Percentiles rank a stretch among this genome's conserved stretches.
Evolutionary conservation across 2,329 filamentous ascomycete species (phyloP).

Genomic region (Fusarium protoensiforme): DNA sequence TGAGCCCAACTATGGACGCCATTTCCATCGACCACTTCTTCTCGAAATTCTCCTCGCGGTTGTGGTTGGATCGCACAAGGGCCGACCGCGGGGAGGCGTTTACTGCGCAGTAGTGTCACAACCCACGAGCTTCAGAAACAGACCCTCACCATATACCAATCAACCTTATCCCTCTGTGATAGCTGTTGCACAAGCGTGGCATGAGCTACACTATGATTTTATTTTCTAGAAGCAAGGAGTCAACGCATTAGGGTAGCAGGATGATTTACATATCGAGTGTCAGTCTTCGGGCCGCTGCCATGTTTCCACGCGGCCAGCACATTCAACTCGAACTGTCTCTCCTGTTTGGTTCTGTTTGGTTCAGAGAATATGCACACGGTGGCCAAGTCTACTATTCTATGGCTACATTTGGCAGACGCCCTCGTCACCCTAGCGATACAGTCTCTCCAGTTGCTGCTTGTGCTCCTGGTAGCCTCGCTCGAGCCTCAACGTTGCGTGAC

Average conservation of each 20-base stretch:
- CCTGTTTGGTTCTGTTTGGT: neutral
- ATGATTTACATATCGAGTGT: neutral
- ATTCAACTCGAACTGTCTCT: neutral
- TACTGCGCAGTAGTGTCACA: neutral
- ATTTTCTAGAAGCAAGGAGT: neutral
- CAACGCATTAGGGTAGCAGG: neutral
- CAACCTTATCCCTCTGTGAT: neutral
- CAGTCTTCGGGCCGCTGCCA: neutral
- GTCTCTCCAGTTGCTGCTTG: neutral
- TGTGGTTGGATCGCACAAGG: neutral
- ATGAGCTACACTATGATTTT: neutral
- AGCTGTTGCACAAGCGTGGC: neutral
- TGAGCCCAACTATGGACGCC: slow-evolving; percentile 3
- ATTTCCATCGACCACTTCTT: slow-evolving; percentile 5
- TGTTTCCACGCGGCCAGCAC: neutral
- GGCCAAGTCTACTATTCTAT: neutral
- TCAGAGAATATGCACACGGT: neutral
- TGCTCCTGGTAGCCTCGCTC: neutral
- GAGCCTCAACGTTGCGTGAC: neutral
- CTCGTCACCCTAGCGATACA: neutral
- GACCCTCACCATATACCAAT: neutral
- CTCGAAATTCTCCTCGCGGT: slow-evolving; percentile 6
- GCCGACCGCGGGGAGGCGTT: neutral
- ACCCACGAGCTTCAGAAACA: neutral
- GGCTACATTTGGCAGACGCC: neutral